Conservation (phyloP, 208 protist genomes). For the Acanthamoeba culbertsoni region DNA sequence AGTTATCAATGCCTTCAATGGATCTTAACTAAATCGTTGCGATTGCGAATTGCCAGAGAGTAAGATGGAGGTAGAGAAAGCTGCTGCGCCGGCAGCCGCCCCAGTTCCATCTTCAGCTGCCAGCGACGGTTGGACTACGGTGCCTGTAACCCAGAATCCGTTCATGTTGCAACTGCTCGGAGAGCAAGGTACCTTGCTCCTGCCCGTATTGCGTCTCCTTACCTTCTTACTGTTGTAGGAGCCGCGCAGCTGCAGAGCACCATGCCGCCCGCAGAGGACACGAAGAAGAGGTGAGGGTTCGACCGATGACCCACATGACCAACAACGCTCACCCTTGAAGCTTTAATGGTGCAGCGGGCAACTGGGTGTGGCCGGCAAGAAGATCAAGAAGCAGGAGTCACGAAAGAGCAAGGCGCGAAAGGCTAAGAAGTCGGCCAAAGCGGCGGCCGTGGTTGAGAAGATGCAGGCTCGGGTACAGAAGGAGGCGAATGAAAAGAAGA, state of each 20-base stretch:
- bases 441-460: not conserved
- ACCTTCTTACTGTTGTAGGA: not conserved
- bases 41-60: no score
- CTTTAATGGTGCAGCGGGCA: not conserved
- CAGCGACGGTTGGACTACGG: not conserved
- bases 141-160: not conserved
- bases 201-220: not conserved
- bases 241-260: not conserved
- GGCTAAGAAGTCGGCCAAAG: conserved; percentile 10
- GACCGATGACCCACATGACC: not conserved
- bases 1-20: no score
- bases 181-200: not conserved
- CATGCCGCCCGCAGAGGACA: not conserved
- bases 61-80: not conserved
- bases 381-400: conserved; percentile 43
- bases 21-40: no score
- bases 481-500: not conserved
- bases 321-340: not conserved
- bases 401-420: conserved; percentile 9
- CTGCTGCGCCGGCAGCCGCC: not conserved
- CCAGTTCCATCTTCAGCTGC: no score
- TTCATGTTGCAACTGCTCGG: conserved; percentile 33
- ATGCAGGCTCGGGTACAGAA: not conserved
- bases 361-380: not conserved
- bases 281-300: not conserved